Base-by-base conservation (phyloP, 108 stramenopile genomes). In the Cyclotella choctawhatcheeana region DNA sequence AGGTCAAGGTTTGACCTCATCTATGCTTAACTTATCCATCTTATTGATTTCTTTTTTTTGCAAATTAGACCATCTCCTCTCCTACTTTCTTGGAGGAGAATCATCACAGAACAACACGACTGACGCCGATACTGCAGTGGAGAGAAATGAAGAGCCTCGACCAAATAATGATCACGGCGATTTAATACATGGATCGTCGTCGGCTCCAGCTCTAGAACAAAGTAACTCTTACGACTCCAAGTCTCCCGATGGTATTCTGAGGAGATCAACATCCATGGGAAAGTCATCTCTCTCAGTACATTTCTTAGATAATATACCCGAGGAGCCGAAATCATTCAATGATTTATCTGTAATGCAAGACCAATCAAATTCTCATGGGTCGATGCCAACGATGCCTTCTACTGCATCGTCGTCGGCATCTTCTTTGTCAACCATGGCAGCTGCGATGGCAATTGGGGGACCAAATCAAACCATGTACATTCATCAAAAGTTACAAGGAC, bases 31-130 rank as follows among this genome's bases (percentile, higher is more conserved):
- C 8, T 35, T 21, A 40, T 21, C 16, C 26, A 7, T 53, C 14
- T 13, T 47, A 40, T 44, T 10, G n/a, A 0, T 13, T 44, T 55
- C 40, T 14, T 6, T 35, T 10, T 26, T 14, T 58, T 3, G 24
- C 44, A 22, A 13, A 33, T 14, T 58, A 88, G 90, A 87, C 50
- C 88, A 91, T 81, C 73, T 91, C 52, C 67, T 91, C 40, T 88
- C 85, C 2, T 91, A 89, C 59, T 91, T 91, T 74, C 71, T 91
- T 29, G 90, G 86, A 1, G 83, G 78, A 26, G 75, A 75, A 14
- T 50, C 27, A 33, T 27, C 47, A 40, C 20, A 43, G 0, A 63
- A 77, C 24, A 35, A 31, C 59, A 44, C 27, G 3, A 47, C 30
- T 3, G 67, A 29, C 25, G 58, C 66, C 24, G 31, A 68, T n/a